phyloP scores from a whole-genome alignment of 352 stramenopile species.

The Phytopythium helicoides region DNA sequence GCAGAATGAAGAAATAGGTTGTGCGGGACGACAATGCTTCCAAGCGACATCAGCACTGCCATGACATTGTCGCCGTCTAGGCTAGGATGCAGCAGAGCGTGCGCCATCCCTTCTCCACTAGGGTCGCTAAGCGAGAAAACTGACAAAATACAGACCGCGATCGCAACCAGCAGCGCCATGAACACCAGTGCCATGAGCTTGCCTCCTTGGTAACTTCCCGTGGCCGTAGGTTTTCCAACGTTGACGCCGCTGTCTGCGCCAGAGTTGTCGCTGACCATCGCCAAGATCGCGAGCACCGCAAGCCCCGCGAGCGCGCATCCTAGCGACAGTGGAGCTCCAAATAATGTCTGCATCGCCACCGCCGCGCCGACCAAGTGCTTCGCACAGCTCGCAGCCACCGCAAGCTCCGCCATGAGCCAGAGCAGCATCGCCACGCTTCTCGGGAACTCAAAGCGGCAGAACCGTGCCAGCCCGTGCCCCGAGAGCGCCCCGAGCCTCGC shows the following conservation, averaged over 20 bases:
- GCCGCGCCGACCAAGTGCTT: slow-evolving; percentile 80
- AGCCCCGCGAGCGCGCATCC: slow-evolving; percentile 66
- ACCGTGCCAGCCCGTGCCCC: slow-evolving; percentile 75
- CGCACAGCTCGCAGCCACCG: slow-evolving; percentile 87
- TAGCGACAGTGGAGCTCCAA: slow-evolving; percentile 62
- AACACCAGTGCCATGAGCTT: slow-evolving; percentile 77
- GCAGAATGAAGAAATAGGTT: slow-evolving; percentile 95
- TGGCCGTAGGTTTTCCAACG: background rate
- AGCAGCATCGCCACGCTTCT: slow-evolving; percentile 45
- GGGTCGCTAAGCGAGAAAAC: slow-evolving; percentile 76
- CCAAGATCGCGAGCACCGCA: slow-evolving; percentile 91
- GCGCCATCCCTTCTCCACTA: slow-evolving; percentile 58
- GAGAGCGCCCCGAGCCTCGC: slow-evolving; percentile 84
- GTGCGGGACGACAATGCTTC: slow-evolving; percentile 93
- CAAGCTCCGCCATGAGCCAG: slow-evolving; percentile 87
- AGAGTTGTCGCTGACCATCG: slow-evolving; percentile 56
- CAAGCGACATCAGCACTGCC: slow-evolving; percentile 76
- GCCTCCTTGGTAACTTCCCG: slow-evolving; percentile 5
- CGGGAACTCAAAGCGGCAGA: slow-evolving; percentile 72
- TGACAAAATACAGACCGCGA: slow-evolving; percentile 87
- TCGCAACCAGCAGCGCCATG: slow-evolving; percentile 80
- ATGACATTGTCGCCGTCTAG: slow-evolving; percentile 60
- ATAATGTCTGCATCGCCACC: slow-evolving; percentile 80
- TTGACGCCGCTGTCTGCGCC: background rate
- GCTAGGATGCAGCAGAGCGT: slow-evolving; percentile 66